Evolutionary conservation across 23 red algal genomes (phyloP), one percentile per base, ranked within the genome.

Genomic region (Gracilaria caudata): DNA sequence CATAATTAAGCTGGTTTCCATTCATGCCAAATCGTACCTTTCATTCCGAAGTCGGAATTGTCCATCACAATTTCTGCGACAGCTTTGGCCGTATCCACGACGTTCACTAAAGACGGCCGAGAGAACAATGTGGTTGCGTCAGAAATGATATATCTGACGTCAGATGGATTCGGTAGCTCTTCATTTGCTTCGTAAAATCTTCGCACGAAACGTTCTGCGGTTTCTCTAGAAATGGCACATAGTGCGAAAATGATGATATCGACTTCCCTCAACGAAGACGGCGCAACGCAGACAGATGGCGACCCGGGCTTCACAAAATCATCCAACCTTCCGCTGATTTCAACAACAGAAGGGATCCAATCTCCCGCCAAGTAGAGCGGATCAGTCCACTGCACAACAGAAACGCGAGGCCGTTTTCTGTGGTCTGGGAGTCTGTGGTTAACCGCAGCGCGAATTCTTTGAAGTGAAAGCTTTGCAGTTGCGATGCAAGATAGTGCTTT

Each of bases 381-480:
- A 45, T 78, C 81, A 1, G 74, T 53, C 90, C 90, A 93, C 68
- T 93, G 90, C 71, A 93, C 81, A 47, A 93, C 74, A 21, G 88
- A 78, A 34, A 84, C 79, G 16, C 66, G 32, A 39, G 79, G 79
- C 25, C 55, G 53, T 8, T 23, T 35, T 51, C 41, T 71, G 47
- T 17, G 19, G 45, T 20, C 43, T 6, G 45, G 44, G 23, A 73
- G 19, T 32, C 53, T 41, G 20, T 21, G 47, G 24, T 24, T 47
- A 20, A 77, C 68, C 9, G 56, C 29, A 4, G 32, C 33, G 37
- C 73, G 71, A 51, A 91, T 71, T 32, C 7, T 53, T 44, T 68
- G 23, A 4, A 93, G 80, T 21, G 51, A 19, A 25, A 21, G 16
- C 26, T 39, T 24, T 5, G 80, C 41, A 25, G 20, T 41, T 24